Evolutionary conservation across 495 filamentous ascomycete genomes (phyloP).

Genomic region (Symbiotaphrina buchneri): DNA sequence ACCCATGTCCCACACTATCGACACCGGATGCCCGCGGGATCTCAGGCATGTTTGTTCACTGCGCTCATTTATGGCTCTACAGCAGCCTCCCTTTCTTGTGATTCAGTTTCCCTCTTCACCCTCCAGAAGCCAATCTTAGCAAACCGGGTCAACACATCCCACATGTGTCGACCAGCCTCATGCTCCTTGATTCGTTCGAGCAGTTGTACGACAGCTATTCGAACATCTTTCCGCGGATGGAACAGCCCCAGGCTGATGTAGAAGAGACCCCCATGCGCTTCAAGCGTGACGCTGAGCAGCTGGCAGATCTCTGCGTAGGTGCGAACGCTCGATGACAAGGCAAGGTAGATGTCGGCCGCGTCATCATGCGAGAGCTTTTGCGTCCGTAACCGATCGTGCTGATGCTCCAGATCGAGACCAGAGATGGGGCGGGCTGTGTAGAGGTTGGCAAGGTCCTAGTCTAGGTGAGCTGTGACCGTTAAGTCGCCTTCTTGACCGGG

Average conservation of each 20-base stretch:
- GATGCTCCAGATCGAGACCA: constrained; percentile 66
- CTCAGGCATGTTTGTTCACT: no score
- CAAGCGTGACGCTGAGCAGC: constrained; percentile 65
- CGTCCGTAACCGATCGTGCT: constrained; percentile 71
- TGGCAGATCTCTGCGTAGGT: constrained; percentile 80
- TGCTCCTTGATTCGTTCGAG: constrained; percentile 67
- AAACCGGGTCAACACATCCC: constrained; percentile 66
- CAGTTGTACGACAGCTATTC: constrained; percentile 54
- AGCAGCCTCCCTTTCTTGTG: no score
- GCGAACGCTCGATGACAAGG: constrained; percentile 50
- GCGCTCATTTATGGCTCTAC: no score
- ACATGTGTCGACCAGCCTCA: constrained; percentile 85
- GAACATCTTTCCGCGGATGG: constrained; percentile 61
- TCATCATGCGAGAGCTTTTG: constrained; percentile 49
- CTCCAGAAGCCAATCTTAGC: constrained; percentile 44
- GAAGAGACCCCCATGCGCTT: constrained; percentile 76
- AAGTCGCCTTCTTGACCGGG: background rate
- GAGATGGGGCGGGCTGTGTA: constrained; percentile 56
- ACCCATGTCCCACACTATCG: no score
- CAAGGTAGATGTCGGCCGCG: constrained; percentile 57
- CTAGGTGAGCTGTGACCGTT: constrained; percentile 16
- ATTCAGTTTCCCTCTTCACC: constrained; percentile 14
- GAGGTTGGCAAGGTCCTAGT: constrained; percentile 35
- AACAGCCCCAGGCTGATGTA: constrained; percentile 86
- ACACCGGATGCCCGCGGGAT: no score